phyloP scores from a whole-genome alignment of 306 rosid species.

The Trichosanthes truncata region DNA sequence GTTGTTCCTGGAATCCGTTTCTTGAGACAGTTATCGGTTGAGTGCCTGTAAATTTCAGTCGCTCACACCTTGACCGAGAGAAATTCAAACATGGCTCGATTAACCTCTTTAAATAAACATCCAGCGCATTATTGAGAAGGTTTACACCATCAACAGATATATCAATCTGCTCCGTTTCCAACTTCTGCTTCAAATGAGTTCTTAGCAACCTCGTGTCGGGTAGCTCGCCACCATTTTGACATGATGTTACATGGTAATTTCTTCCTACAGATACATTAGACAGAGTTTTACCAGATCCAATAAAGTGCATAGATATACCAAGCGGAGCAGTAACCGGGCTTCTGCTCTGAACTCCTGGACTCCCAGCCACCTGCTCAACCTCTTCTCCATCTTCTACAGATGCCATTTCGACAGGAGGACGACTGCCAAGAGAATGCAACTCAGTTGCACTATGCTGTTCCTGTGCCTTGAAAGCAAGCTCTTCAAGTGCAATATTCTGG shows the following conservation, averaged over 20 bases:
- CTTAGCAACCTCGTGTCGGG: constrained; percentile 65
- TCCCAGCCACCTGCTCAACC: constrained; percentile 82
- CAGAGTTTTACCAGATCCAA: constrained; percentile 35
- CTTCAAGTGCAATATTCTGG: constrained; percentile 29
- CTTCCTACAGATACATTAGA: constrained; percentile 33
- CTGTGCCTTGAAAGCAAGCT: constrained; percentile 38
- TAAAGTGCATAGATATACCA: constrained; percentile 53
- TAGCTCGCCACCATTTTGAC: constrained; percentile 51
- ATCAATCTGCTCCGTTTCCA: constrained; percentile 56
- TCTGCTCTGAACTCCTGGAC: constrained; percentile 80
- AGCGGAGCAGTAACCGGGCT: constrained; percentile 97
- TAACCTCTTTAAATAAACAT: constrained; percentile 75
- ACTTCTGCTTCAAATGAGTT: constrained; percentile 55
- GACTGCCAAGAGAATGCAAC: constrained; percentile 85
- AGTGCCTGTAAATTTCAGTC: constrained; percentile 15
- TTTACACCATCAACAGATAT: constrained; percentile 54
- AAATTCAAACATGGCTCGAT: constrained; percentile 55
- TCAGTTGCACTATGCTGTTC: constrained; percentile 91
- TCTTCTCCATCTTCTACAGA: constrained; percentile 99
- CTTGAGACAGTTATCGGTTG: constrained; percentile 22
- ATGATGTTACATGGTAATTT: constrained; percentile 42
- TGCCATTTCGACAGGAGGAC: constrained; percentile 70
- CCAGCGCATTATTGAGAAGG: constrained; percentile 75
- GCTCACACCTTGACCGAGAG: constrained; percentile 39
- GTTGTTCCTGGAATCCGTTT: constrained; percentile 23